A percentile compares a stretch with the other conserved stretches of the same genome.
These are phyloP conservation scores for Iris macrosiphon DNA, from an alignment of 106 monocot species.

Conservation along the genomic window DNA sequence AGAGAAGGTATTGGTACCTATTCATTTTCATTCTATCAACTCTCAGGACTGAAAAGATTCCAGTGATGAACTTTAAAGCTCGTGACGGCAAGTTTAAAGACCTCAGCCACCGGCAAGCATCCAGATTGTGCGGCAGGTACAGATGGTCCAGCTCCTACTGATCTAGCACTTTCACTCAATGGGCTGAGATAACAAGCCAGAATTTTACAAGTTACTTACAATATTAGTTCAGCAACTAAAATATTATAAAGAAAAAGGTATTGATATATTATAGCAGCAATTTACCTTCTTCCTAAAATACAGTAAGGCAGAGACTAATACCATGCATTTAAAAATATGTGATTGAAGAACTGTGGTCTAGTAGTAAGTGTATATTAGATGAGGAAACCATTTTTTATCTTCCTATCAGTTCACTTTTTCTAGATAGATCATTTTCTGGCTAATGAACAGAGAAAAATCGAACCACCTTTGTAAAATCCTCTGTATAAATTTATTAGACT, in stretches of 20 bases:
- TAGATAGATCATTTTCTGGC: no score
- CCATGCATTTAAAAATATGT: no score
- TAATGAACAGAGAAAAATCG: no score
- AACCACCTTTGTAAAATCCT: no score
- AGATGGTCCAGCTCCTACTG: conserved; percentile 60
- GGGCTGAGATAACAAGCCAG: conserved; percentile 29
- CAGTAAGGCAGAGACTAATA: not conserved
- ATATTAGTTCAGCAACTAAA: not conserved
- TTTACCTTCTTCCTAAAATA: not conserved
- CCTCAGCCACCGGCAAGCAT: conserved; percentile 48
- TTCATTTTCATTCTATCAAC: conserved; percentile 8
- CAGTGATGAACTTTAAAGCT: conserved; percentile 74
- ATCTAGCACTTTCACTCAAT: conserved; percentile 59
- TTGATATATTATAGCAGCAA: conserved; percentile 1
- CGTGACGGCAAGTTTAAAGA: conserved; percentile 59
- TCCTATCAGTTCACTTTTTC: no score
- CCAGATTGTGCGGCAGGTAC: conserved; percentile 53
- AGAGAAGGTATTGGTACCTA: conserved; percentile 3
- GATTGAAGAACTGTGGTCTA: no score
- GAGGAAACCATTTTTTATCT: no score
- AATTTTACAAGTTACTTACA: not conserved
- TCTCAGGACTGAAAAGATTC: conserved; percentile 48
- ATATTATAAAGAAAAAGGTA: not conserved
- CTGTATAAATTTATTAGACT: no score
- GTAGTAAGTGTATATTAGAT: no score